These are phyloP conservation scores for Triticum aestivum DNA, from an alignment of 176 grass and related monocot species.

Conservation along the genomic window DNA sequence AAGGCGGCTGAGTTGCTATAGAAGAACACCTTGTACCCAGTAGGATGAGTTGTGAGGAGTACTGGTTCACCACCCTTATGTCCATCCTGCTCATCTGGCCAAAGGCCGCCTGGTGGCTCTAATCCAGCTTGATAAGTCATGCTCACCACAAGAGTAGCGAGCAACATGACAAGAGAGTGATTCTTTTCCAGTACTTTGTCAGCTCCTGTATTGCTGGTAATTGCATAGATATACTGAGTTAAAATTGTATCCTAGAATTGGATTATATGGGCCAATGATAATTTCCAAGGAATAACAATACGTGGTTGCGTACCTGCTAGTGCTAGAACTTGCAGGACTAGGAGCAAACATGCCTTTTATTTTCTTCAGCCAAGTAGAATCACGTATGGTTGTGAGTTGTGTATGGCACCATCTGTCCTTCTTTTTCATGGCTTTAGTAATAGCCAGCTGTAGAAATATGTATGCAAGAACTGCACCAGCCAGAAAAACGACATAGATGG, in stretches of 20 bases:
- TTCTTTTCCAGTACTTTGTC: neutral
- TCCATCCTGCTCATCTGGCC: slow-evolving; percentile 7
- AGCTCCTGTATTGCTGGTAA: no score
- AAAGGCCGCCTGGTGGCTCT: slow-evolving; percentile 32
- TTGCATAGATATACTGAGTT: no score
- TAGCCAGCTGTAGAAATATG: neutral
- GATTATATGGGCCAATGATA: no score
- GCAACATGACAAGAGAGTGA: slow-evolving; percentile 4
- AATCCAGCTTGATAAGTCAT: slow-evolving; percentile 43
- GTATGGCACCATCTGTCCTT: no score
- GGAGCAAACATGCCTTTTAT: no score
- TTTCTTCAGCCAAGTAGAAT: no score
- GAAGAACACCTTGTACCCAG: slow-evolving; percentile 38
- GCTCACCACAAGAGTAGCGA: slow-evolving; percentile 28
- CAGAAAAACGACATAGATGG: neutral
- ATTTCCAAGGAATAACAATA: no score
- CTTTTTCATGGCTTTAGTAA: neutral
- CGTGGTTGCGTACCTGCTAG: no score
- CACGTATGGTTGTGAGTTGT: no score
- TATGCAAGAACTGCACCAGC: neutral
- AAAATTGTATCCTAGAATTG: no score
- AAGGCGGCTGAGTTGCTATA: slow-evolving; percentile 32
- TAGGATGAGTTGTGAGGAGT: neutral
- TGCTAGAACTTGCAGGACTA: no score
- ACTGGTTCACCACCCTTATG: slow-evolving; percentile 8